A percentile compares a stretch with the other conserved stretches of the same genome.
Conservation (phyloP, 345 rosid species). For the sweet orange (Citrus sinensis) region DNA sequence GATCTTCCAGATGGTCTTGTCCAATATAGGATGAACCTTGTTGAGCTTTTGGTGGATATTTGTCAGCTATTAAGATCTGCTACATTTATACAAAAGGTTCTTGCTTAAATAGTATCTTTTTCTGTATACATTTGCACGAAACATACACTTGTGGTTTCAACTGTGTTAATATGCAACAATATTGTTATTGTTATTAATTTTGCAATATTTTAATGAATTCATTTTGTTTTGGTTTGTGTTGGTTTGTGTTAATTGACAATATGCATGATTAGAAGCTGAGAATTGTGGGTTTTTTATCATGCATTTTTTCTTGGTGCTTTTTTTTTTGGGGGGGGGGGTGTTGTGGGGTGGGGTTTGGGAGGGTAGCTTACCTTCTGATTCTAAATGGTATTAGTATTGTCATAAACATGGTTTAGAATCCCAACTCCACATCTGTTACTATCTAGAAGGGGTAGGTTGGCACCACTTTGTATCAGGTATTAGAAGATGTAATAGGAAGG, state of each 20-base stretch:
- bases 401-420: background rate
- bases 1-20: slow-evolving; percentile 86
- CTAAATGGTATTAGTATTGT: background rate
- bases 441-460: background rate
- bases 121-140: background rate
- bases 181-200: background rate
- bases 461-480: background rate
- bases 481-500: background rate
- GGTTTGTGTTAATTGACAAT: background rate
- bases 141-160: background rate
- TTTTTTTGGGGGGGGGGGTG: background rate
- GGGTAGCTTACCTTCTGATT: background rate
- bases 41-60: slow-evolving; percentile 84
- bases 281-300: background rate
- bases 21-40: slow-evolving; percentile 81
- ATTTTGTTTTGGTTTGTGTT: background rate
- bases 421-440: background rate
- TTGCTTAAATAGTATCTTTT: slow-evolving; percentile 12
- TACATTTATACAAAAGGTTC: slow-evolving; percentile 72
- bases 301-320: background rate
- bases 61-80: slow-evolving; percentile 76
- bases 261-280: background rate
- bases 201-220: background rate
- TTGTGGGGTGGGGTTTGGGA: too few relatives aligned
- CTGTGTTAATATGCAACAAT: background rate